phyloP scores from a whole-genome alignment of 2,329 filamentous ascomycete genomes.

The Fusarium pseudograminearum region DNA sequence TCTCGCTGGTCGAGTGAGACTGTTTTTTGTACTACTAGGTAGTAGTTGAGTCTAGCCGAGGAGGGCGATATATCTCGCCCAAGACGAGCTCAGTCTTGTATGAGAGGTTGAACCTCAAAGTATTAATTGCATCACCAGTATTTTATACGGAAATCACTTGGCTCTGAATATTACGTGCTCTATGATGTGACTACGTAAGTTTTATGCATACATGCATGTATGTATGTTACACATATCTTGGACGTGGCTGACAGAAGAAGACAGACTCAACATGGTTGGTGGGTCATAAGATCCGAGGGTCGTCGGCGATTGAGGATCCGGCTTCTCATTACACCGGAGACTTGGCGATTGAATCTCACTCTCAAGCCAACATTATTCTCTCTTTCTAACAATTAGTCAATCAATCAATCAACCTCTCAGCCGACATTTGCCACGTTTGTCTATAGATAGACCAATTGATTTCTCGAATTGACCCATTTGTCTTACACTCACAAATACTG shows the following conservation, averaged over 20 bases:
- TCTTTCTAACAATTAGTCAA: background rate
- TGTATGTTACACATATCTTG: background rate
- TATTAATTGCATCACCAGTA: background rate
- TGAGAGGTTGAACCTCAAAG: background rate
- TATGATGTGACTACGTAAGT: background rate
- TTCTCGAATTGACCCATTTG: background rate
- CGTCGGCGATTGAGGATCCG: conserved; percentile 36
- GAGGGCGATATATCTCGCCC: background rate
- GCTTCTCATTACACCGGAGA: conserved; percentile 33
- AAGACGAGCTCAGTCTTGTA: background rate
- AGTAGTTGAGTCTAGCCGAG: background rate
- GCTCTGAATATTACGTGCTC: background rate
- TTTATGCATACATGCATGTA: background rate
- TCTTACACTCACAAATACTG: background rate
- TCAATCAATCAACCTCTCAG: background rate
- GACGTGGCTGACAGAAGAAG: conserved; percentile 6
- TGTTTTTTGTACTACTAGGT: background rate
- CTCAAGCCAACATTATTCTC: background rate
- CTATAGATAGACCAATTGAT: background rate
- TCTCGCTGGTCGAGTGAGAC: conserved; percentile 39
- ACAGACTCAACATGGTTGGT: background rate
- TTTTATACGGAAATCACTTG: background rate
- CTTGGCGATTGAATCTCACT: background rate
- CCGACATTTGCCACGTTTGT: background rate
- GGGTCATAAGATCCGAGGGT: conserved; percentile 31